Evolutionary conservation across 1,284 basidiomycete genomes (phyloP), one percentile per base, ranked within the genome.

Genomic region (Hypsizygus ulmarius): DNA sequence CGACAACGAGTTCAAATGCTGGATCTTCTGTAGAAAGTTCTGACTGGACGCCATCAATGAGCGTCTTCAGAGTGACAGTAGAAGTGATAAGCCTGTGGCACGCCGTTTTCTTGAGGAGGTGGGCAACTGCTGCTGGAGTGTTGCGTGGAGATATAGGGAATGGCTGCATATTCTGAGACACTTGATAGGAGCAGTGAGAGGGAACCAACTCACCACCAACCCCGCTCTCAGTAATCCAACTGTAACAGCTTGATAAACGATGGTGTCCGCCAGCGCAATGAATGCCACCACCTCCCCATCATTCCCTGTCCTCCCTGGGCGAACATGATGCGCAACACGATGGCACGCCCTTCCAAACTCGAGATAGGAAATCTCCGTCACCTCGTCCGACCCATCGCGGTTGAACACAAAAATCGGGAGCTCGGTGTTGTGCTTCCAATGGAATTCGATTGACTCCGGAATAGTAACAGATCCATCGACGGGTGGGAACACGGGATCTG

Each of bases 71-170:
- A 0, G 63, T 64, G 10, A 51, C 46, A 2, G 53, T 52, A 0
- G 68, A 70, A 1, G 61, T 58, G 5, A 73, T 50, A 18, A 73
- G 5, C 9, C 64, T 64, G 37, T 57, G 61, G 11, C 62, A 65
- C 1, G 51, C 51, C 0, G 61, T 63, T 47, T 60, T 64, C 43
- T 47, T 53, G 40, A 72, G 51, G 47, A 73, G 57, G 42, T 69
- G 58, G 2, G 51, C 47, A 4, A 71, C 52, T 0, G 69, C 68
- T 3, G 64, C 58, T 0, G 65, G 41, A 0, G 70, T 65, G 42
- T 70, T 71, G 1, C 69, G 64, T 3, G 63, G 66, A 0, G 72
- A 71, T 41, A 73, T 68, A 0, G 59, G 63, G 41, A 64, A 61
- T 2, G 61, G 64, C 63, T 65, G 18, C 34, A 19, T 1, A 1